Percentiles rank a stretch among this genome's conserved stretches.
Evolutionary conservation across 1,284 basidiomycete genomes (phyloP).

Genomic region (Leccinum pseudoinsigne): DNA sequence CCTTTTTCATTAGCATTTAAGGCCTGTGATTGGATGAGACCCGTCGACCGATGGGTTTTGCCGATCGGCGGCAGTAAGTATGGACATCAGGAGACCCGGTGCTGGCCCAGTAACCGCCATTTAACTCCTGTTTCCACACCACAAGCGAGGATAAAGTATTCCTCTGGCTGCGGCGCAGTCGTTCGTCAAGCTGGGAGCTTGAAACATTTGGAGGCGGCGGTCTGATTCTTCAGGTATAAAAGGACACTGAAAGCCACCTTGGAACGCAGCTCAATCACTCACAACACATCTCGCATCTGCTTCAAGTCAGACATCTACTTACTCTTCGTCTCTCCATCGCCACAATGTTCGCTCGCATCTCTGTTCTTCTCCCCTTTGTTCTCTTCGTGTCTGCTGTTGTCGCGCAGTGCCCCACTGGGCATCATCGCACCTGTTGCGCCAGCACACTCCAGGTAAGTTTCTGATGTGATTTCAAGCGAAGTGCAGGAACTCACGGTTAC

Average conservation of each 20-base stretch:
- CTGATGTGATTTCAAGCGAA: neutral
- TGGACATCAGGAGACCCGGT: neutral
- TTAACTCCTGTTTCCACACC: neutral
- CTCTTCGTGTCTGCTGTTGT: neutral
- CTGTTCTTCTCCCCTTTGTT: neutral
- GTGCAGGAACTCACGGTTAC: neutral
- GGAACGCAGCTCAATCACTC: neutral
- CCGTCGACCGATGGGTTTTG: neutral
- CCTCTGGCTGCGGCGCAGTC: neutral
- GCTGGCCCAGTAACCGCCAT: neutral
- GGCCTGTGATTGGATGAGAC: neutral
- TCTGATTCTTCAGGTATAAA: neutral
- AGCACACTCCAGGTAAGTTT: neutral
- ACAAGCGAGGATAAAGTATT: neutral
- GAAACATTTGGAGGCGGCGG: neutral
- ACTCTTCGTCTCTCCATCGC: neutral
- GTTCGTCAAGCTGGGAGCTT: neutral
- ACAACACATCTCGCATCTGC: neutral
- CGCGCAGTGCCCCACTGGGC: neutral
- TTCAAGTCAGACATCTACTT: neutral
- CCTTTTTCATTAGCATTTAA: neutral
- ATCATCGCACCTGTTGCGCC: neutral
- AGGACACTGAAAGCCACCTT: neutral
- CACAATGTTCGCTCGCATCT: neutral
- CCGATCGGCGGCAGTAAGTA: neutral